Percentiles rank a stretch among this genome's conserved stretches.
phyloP scores from a whole-genome alignment of 2,329 filamentous ascomycete genomes.

The Diplodia sapinea region DNA sequence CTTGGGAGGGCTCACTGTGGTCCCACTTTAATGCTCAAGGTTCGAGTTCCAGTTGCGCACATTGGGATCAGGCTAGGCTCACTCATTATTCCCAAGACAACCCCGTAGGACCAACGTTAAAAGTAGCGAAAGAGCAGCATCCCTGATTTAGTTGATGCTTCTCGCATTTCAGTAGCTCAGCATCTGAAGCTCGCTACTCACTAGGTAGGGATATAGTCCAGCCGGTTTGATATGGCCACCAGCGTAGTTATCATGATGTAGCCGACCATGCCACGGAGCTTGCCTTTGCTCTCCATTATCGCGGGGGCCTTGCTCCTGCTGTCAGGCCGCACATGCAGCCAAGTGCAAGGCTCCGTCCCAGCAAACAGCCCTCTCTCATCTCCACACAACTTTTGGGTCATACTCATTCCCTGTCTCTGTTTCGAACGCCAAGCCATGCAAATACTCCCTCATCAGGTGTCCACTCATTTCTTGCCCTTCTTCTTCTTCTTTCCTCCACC shows the following conservation, averaged over 20 bases:
- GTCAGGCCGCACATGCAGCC: not conserved
- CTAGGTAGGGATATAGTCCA: not conserved
- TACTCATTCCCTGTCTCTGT: not conserved
- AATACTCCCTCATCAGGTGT: not conserved
- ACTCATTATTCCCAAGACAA: not conserved
- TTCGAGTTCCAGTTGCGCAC: not conserved
- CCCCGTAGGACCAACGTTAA: not conserved
- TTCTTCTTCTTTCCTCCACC: slow-evolving; percentile 56
- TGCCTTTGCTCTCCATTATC: not conserved
- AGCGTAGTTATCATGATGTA: not conserved
- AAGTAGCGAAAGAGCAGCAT: not conserved
- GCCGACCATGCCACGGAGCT: not conserved
- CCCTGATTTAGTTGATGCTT: not conserved
- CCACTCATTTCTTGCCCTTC: slow-evolving; percentile 58
- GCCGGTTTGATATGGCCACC: not conserved
- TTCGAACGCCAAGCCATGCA: slow-evolving; percentile 10
- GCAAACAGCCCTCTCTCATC: not conserved
- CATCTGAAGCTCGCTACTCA: not conserved
- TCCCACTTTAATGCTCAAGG: not conserved
- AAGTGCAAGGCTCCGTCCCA: not conserved
- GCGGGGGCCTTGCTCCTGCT: too few species aligned
- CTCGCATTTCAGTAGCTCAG: not conserved
- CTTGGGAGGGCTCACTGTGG: too few species aligned
- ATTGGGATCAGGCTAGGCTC: not conserved
- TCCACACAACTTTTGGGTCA: slow-evolving; percentile 2